Percentiles rank a stretch among this genome's conserved stretches.
Evolutionary conservation across 2,329 filamentous ascomycete species (phyloP).

Genomic region (Fusarium pseudocircinatum): DNA sequence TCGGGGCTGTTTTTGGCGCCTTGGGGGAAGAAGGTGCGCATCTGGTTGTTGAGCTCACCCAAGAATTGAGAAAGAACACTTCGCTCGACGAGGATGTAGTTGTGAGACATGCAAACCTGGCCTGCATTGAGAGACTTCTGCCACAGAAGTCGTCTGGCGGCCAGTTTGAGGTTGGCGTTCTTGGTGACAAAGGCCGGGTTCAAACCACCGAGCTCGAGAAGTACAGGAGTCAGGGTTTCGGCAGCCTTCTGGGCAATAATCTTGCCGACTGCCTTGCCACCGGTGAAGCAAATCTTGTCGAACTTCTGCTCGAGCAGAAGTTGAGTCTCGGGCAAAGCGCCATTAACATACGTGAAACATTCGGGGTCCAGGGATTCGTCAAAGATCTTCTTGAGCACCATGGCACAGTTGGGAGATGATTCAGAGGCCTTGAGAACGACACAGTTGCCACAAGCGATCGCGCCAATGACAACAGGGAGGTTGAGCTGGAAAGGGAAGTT

Average conservation of each 20-base stretch:
- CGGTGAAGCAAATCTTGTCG: conserved; percentile 99
- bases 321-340: conserved; percentile 81
- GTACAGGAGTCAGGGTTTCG: conserved; percentile 85
- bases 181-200: conserved; percentile 94
- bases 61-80: conserved; percentile 77
- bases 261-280: conserved; percentile 79
- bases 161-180: conserved; percentile 80
- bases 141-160: conserved; percentile 87
- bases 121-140: conserved; percentile 87
- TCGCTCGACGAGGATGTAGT: conserved; percentile 88
- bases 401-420: conserved; percentile 77
- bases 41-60: conserved; percentile 74
- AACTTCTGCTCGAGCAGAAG: conserved; percentile 87
- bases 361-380: conserved; percentile 79
- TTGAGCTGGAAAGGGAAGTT: conserved; percentile 92
- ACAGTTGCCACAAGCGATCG: conserved; percentile 92
- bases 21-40: conserved; percentile 83
- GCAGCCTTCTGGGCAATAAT: conserved; percentile 93
- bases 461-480: conserved; percentile 82
- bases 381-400: conserved; percentile 82
- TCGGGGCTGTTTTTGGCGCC: conserved; percentile 83
- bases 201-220: conserved; percentile 87
- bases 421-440: conserved; percentile 93
- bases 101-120: conserved; percentile 92
- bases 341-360: conserved; percentile 82